Conservation (phyloP, 2,329 filamentous ascomycete species). For the Botryotinia globosa region DNA sequence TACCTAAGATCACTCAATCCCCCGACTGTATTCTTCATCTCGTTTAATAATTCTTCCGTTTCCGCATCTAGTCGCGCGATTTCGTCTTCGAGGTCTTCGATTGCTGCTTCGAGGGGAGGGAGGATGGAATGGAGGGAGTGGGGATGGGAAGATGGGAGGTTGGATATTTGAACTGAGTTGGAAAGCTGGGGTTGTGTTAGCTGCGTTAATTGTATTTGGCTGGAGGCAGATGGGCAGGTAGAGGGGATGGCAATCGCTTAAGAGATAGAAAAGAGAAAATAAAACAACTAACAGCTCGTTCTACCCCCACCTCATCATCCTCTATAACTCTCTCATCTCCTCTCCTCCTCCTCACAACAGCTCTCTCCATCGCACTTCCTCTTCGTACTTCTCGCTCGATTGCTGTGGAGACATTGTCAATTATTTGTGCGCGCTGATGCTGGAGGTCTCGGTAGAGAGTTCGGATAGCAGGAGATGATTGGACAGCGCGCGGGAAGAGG, state of each 20-base stretch:
- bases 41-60: slow-evolving; percentile 55
- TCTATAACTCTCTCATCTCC: slow-evolving; percentile 53
- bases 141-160: slow-evolving; percentile 46
- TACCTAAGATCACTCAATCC: slow-evolving; percentile 80
- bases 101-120: slow-evolving; percentile 66
- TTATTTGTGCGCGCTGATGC: slow-evolving; percentile 64
- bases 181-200: slow-evolving; percentile 19
- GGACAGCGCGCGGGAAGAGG: slow-evolving; percentile 64
- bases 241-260: background rate
- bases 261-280: background rate
- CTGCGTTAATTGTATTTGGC: background rate
- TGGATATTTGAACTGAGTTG: slow-evolving; percentile 33
- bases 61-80: slow-evolving; percentile 64
- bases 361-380: slow-evolving; percentile 56
- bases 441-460: slow-evolving; percentile 76
- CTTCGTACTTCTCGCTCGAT: slow-evolving; percentile 63
- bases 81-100: slow-evolving; percentile 63
- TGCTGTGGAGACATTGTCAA: slow-evolving; percentile 64
- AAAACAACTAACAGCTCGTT: slow-evolving; percentile 49
- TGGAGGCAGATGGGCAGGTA: background rate
- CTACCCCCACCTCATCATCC: slow-evolving; percentile 63
- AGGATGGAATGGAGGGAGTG: slow-evolving; percentile 66
- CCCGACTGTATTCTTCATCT: slow-evolving; percentile 64
- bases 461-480: slow-evolving; percentile 35
- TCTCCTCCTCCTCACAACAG: slow-evolving; percentile 53